Evolutionary conservation across 1,284 basidiomycete genomes (phyloP), one percentile per base, ranked within the genome.

Genomic region (Amylostereum areolatum): DNA sequence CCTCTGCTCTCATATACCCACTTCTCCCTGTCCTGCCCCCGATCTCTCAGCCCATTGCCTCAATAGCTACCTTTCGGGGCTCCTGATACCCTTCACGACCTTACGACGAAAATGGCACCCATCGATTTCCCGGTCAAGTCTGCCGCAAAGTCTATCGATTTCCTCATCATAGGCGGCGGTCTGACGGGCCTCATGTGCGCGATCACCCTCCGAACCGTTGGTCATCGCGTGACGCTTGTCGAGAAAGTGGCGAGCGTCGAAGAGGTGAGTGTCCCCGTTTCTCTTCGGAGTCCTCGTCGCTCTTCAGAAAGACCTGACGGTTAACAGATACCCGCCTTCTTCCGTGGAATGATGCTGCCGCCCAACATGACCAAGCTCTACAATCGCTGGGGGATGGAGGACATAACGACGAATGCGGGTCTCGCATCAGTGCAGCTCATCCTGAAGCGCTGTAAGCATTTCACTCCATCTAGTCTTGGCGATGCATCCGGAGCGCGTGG

Each of bases 321-420:
- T 9, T 41, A 12, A 39, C 12, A 43, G 41, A 43, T 28, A 36
- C 39, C 57, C 59, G 7, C 61, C 59, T 34, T 34, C 11, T 43
- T 29, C 36, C 71, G 74, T 46, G 77, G 75, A 28, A 64, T 73
- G 49, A 69, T 78, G 10, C 62, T 81, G 48, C 70, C 79, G 41
- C 80, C 80, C 2, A 82, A 83, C 49, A 61, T 76, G 36, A 71
- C 78, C 2, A 81, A 81, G 54, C 71, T 82, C 9, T 62, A 81
- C 27, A 71, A 72, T 49, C 69, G 75, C 43, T 83, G 81, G 81
- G 80, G 80, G 1, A 59, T 82, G 12, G 63, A 64, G 33, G 61
- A 67, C 10, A 58, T 67, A 31, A 53, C 81, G 4, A 51, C 52
- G 25, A 43, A 61, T 9, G 68, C 73, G 36, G 67, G 69, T 1